These are phyloP conservation scores for Penicillium hordei DNA, from an alignment of 2,329 filamentous ascomycete genomes.

Conservation along the genomic window DNA sequence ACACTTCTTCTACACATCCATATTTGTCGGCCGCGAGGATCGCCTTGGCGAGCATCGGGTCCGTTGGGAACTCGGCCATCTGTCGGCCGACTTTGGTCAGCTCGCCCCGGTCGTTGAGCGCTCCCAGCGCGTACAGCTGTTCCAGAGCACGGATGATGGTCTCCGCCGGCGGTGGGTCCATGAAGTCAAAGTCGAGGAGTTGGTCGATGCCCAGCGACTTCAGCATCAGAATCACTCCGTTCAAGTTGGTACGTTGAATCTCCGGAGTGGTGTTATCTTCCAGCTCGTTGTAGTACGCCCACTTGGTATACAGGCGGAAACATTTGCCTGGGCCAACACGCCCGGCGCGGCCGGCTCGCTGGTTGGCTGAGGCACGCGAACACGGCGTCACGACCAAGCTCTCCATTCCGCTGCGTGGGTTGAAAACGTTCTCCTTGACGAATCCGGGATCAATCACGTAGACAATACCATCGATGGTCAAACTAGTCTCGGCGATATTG, in stretches of 20 bases:
- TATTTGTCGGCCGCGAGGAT: slow-evolving; percentile 86
- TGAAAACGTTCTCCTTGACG: slow-evolving; percentile 93
- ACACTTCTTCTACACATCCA: slow-evolving; percentile 88
- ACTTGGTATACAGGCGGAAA: slow-evolving; percentile 90
- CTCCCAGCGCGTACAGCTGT: slow-evolving; percentile 85
- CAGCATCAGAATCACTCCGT: slow-evolving; percentile 76
- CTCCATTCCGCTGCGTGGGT: slow-evolving; percentile 87
- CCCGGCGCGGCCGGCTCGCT: slow-evolving; percentile 87
- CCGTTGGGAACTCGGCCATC: slow-evolving; percentile 93
- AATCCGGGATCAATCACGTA: slow-evolving; percentile 96
- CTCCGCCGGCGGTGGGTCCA: slow-evolving; percentile 88
- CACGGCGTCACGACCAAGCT: slow-evolving; percentile 87
- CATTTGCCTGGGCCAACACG: slow-evolving; percentile 90
- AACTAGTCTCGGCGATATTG: slow-evolving; percentile 93
- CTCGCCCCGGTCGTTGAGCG: slow-evolving; percentile 82
- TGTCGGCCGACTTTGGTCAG: slow-evolving; percentile 88
- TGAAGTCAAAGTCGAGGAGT: slow-evolving; percentile 90
- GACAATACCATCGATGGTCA: slow-evolving; percentile 94
- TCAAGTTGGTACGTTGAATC: slow-evolving; percentile 87
- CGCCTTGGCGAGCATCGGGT: slow-evolving; percentile 86
- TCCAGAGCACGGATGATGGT: slow-evolving; percentile 86
- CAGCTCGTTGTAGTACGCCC: slow-evolving; percentile 91
- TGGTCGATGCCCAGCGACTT: slow-evolving; percentile 92
- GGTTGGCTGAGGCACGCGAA: slow-evolving; percentile 87
- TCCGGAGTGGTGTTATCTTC: slow-evolving; percentile 90